Base-by-base conservation (phyloP, 192 early-diverging fungal genomes). In the Coemansia interrupta region DNA sequence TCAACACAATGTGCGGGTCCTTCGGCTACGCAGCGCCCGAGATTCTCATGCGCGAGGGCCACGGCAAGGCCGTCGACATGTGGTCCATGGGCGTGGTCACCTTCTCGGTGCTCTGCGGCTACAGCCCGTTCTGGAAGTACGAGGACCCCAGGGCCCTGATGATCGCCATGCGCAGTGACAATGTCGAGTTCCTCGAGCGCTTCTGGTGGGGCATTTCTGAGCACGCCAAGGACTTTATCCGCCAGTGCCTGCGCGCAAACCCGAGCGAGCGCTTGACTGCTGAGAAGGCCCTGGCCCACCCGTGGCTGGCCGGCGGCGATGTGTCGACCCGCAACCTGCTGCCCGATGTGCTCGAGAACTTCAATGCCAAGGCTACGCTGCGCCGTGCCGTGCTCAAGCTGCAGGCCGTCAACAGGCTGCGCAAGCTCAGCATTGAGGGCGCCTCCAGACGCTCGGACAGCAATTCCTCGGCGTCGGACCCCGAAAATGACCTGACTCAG, bases 71-170 rank as follows among this genome's bases (percentile, higher is more conserved):
- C 17, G 93, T 98, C 2, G 94, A 98, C 70, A 81, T 98, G 64
- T 98, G 93, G 93, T 90, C 89, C 7, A 86, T 95, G 55, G 95
- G 95, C 56, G 85, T 95, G 14, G 89, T 97, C 54, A 88, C 93
- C 29, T 95, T 91, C 66, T 89, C 91, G 28, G 71, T 93, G 81
- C 75, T 92, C 8, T 92, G 89, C 63, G 90, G 90, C 28, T 92
- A 92, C 75, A 81, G 83, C 20, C 90, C 90, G 22, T 90, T 86
- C 72, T 77, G 81, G 61, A 26, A 59, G 23, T 87, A 78, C 58
- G 78, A 85, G 20, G 81, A 85, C 49, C 85, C 85, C 55, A 79
- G 84, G 41, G 56, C 65, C 9, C 58, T 89, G 23, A 64, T 86
- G 23, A 60, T 64, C 5, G 85, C 83, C 49, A 87, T 89, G 61